Conservation (phyloP, 1,139 yeast species). For the Kluyveromyces sp. region DNA sequence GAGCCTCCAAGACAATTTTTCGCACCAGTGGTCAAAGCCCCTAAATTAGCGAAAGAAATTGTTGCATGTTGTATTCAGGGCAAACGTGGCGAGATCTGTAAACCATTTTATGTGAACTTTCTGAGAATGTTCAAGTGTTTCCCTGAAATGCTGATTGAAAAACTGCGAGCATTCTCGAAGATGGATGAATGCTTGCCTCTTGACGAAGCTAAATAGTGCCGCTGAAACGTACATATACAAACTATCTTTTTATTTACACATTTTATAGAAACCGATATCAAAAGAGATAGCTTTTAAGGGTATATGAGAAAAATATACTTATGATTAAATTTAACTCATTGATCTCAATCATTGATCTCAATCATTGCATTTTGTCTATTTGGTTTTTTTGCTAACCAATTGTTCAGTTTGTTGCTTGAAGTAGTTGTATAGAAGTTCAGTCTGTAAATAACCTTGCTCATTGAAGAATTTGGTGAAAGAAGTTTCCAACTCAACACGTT, state of each 20-base stretch:
- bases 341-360: too few species aligned
- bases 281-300: too few species aligned
- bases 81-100: conserved; percentile 44
- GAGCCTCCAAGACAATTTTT: conserved; percentile 48
- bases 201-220: background rate
- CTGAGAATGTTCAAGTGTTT: conserved; percentile 45
- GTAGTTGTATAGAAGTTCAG: conserved; percentile 22
- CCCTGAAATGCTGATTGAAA: conserved; percentile 42
- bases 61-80: conserved; percentile 39
- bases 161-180: conserved; percentile 38
- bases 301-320: too few species aligned
- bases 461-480: conserved; percentile 25
- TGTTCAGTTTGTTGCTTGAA: conserved; percentile 20
- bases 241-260: too few species aligned
- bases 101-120: conserved; percentile 55
- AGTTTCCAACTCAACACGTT: conserved; percentile 11
- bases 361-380: conserved; percentile 3
- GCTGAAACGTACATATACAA: too few species aligned
- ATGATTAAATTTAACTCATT: too few species aligned
- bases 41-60: conserved; percentile 38
- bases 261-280: too few species aligned
- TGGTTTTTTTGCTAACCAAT: conserved; percentile 15
- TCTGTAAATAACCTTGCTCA: conserved; percentile 26
- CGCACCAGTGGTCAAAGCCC: conserved; percentile 53
- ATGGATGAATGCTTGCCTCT: conserved; percentile 27